Conservation (phyloP, 2,329 filamentous ascomycete species). For the Aspergillus carbonarius region DNA sequence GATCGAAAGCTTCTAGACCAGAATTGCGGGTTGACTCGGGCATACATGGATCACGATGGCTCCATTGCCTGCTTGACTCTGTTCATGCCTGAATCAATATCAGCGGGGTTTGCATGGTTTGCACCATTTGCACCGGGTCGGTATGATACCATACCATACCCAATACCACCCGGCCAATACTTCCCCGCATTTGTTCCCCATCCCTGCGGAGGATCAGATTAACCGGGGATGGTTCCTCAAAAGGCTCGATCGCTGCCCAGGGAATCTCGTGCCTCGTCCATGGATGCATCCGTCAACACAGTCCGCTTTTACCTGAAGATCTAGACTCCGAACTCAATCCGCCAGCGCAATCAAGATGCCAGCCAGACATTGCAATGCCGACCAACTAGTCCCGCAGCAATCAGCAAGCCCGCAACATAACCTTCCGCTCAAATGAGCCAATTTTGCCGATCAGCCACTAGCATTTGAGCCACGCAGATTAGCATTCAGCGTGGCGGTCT, state of each 20-base stretch:
- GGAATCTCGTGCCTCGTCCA: background rate
- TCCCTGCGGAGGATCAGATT: background rate
- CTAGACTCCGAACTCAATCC: background rate
- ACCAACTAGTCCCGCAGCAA: background rate
- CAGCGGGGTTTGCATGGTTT: slow-evolving; percentile 17
- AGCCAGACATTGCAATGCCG: background rate
- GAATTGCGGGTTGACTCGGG: background rate
- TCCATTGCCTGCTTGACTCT: background rate
- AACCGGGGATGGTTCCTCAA: background rate
- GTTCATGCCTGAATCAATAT: slow-evolving; percentile 3
- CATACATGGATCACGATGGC: background rate
- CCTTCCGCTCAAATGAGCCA: background rate
- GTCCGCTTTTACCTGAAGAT: too few relatives aligned
- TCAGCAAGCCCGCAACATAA: background rate
- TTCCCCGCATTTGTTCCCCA: background rate
- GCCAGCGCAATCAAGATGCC: background rate
- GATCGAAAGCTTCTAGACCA: background rate
- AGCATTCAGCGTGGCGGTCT: background rate
- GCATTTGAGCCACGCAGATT: background rate
- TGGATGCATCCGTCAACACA: background rate
- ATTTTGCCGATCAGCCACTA: background rate
- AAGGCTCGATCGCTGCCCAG: background rate
- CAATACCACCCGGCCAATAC: background rate
- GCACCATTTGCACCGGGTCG: slow-evolving; percentile 2
- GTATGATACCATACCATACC: slow-evolving; percentile 7